A percentile compares a stretch with the other conserved stretches of the same genome.
Evolutionary conservation across 306 rosid genomes (phyloP).

Genomic region (Dryas octopetala): DNA sequence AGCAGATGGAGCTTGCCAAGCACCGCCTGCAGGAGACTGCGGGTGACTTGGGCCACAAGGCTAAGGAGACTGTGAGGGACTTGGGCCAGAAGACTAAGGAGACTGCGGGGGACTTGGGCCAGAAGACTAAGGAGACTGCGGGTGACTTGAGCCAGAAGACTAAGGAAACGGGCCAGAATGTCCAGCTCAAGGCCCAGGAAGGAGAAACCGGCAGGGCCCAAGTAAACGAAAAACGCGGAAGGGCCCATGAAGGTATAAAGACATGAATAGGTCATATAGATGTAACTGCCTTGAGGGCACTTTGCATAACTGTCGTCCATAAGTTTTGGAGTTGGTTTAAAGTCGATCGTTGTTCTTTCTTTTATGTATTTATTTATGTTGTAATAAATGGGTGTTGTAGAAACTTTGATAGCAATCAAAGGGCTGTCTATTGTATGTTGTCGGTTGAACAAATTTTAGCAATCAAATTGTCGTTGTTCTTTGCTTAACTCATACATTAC

Average conservation of each 20-base stretch:
- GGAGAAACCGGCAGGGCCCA: background rate
- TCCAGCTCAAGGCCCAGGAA: slow-evolving; percentile 8
- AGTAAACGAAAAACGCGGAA: background rate
- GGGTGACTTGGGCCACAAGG: slow-evolving; percentile 19
- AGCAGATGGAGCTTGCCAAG: slow-evolving; percentile 7
- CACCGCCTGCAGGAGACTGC: background rate
- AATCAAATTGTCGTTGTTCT: too few relatives aligned
- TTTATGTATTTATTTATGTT: background rate
- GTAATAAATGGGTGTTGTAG: slow-evolving; percentile 1
- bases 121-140: background rate
- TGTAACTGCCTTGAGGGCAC: too few relatives aligned
- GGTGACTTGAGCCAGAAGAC: background rate
- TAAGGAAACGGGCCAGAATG: slow-evolving; percentile 5
- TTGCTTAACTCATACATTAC: too few relatives aligned
- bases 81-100: background rate
- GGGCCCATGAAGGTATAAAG: background rate
- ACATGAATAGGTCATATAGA: too few relatives aligned
- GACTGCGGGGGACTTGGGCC: background rate
- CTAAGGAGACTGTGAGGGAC: background rate
- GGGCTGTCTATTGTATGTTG: too few relatives aligned
- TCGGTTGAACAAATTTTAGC: too few relatives aligned
- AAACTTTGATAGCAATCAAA: background rate
- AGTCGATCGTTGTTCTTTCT: too few relatives aligned
- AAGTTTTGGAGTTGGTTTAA: too few relatives aligned
- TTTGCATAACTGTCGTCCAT: too few relatives aligned